Evolutionary conservation across 768 basidiomycete species (phyloP), one percentile per base, ranked within the genome.

Genomic region (Boletus rubescentipes): DNA sequence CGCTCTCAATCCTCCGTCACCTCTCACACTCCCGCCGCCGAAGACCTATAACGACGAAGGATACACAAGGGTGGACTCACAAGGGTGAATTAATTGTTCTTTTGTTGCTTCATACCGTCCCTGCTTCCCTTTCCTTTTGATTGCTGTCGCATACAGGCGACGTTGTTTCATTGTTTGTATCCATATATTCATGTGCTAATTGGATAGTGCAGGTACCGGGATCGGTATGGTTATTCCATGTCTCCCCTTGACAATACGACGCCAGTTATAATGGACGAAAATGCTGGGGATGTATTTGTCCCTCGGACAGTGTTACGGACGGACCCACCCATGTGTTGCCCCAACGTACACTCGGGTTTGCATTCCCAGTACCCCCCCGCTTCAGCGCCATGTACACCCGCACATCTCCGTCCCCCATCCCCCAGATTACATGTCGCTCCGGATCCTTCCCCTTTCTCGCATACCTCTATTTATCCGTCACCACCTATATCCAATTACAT

Each of bases 1-100:
- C n/a, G 86, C 86, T 8, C 70, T 83, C 55, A 69, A 70, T 21
- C 63, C 70, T 4, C 63, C 67, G 1, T 61, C 57, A 10, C 57
- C 65, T 5, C 49, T 60, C 31, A 14, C 39, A 9, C 41, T 54
- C 10, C 57, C 56, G 2, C 67, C 68, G 34, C 65, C 65, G 42
- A 69, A 35, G 41, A 59, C 61, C 0, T 68, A 63, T 48, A 32
- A 31, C 29, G 66, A 67, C 32, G 44, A 50, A 47, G 60, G 41
- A 26, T 68, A 60, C 21, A 46, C 54, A 15, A 61, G 50, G 49
- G 67, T 67, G 20, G 58, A 65, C 16, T 55, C 66, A 15, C 66
- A 67, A 61, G 67, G 66, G 67, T 68, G 55, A 65, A 63, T 67
- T 39, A 9, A 34, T 39, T 11, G 40, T 41, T 31, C 35, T 47